Base-by-base conservation (phyloP, 106 monocot species). In the Triglochin maritima region DNA sequence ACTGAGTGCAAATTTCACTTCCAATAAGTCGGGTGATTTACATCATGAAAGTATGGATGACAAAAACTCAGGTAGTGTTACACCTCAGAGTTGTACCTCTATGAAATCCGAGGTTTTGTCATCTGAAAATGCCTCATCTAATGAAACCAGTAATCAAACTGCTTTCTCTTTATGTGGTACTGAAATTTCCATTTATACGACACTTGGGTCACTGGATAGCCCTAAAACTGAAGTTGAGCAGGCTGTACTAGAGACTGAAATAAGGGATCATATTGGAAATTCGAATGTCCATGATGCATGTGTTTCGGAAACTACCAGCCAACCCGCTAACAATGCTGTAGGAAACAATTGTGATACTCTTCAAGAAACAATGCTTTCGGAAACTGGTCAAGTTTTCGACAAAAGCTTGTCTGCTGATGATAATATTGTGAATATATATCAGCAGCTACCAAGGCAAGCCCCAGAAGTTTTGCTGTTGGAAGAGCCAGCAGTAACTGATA, bases 101-200 rank as follows among this genome's bases (percentile, higher is more conserved):
- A 49, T 52, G 67, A 67, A 72, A 43, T 49, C 41, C 41, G 72
- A 70, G 3, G 4, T 47, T 69, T 71, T 13, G 50, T 59, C 67
- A 7, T 2, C 16, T 7, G 76, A 78, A 46, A 72, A 60, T 57
- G 72, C 67, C 52, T 17, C 45, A 5, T 65, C 63, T 62, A 63
- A 80, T 69, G 64, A 71, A 80, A 14, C 72, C 54, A 77, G 43
- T 78, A 15, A 70, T 73, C 79, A 78, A 53, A 41, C 71, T 70
- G 81, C 83, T 42, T 57, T 66, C 49, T 98, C 96, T 12, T 91
- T 88, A 66, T 98, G 88, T 73, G 96, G 91, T 4, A 91, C 96
- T 11, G 91, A 98, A 71, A 98, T 98, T 56, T 98, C 96, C 17
- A 86, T 91, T 52, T 86, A 88, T 4, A 90, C 96, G 3, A 88